These are phyloP conservation scores for Colletotrichum sojae DNA, from an alignment of 2,329 filamentous ascomycete genomes.

Conservation along the genomic window DNA sequence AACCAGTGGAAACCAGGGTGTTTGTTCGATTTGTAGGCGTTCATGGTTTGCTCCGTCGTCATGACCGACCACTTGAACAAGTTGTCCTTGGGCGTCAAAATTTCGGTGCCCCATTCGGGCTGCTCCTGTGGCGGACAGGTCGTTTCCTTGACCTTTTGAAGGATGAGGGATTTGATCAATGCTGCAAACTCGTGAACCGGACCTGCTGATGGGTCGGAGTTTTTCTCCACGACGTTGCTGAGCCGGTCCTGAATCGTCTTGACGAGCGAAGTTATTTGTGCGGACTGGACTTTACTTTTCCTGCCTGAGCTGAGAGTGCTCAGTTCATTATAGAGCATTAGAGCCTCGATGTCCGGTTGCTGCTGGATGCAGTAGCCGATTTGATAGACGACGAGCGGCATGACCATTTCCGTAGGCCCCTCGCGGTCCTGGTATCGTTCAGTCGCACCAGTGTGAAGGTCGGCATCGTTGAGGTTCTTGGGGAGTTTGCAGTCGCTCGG, in stretches of 20 bases:
- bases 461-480: conserved; percentile 73
- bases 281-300: conserved; percentile 30
- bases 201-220: conserved; percentile 66
- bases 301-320: conserved; percentile 25
- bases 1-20: conserved; percentile 67
- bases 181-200: conserved; percentile 66
- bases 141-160: conserved; percentile 63
- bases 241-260: conserved; percentile 59
- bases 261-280: conserved; percentile 57
- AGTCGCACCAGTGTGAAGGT: conserved; percentile 70
- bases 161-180: conserved; percentile 60
- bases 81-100: conserved; percentile 64
- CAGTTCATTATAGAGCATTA: conserved; percentile 50
- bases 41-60: conserved; percentile 61
- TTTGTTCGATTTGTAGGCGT: conserved; percentile 57
- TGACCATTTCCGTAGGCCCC: conserved; percentile 72
- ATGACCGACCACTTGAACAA: conserved; percentile 68
- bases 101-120: conserved; percentile 64
- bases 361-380: conserved; percentile 64
- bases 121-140: conserved; percentile 61
- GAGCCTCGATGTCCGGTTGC: conserved; percentile 60
- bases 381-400: conserved; percentile 65
- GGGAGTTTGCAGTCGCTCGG: conserved; percentile 69
- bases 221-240: conserved; percentile 60
- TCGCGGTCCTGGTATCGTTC: conserved; percentile 63